A percentile compares a stretch with the other conserved stretches of the same genome.
Evolutionary conservation across 495 filamentous ascomycete species (phyloP).

Genomic region (Xylaria intraflava): DNA sequence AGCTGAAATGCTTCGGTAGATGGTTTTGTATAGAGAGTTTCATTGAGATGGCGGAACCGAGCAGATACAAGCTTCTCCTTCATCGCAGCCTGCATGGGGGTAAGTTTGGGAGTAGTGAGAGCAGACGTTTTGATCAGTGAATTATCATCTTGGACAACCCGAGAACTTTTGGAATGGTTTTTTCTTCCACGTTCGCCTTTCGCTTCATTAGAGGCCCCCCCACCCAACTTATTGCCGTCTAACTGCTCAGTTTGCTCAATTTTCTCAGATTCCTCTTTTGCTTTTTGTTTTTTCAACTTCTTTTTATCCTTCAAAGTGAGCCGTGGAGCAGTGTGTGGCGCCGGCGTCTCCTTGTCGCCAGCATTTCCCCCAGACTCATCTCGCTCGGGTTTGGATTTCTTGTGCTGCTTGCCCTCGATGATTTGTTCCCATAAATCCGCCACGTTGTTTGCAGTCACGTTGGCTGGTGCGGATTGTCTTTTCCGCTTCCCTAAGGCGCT

Average conservation of each 20-base stretch:
- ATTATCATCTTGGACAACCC: conserved; percentile 11
- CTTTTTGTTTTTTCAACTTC: conserved; percentile 39
- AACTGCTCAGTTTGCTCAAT: too few relatives aligned
- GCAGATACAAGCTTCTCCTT: conserved; percentile 85
- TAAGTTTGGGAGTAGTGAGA: conserved; percentile 52
- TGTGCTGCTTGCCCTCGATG: conserved; percentile 56
- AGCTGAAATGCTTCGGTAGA: conserved; percentile 70
- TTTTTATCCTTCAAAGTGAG: conserved; percentile 31
- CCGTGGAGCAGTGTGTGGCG: conserved; percentile 14
- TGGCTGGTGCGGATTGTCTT: conserved; percentile 41
- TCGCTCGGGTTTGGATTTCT: conserved; percentile 28
- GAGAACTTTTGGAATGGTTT: conserved; percentile 19
- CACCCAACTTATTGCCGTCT: conserved; percentile 2
- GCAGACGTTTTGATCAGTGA: conserved; percentile 5
- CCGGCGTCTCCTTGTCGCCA: conserved; percentile 9
- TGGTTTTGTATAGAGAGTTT: conserved; percentile 88
- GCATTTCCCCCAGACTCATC: conserved; percentile 11
- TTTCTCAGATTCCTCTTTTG: conserved; percentile 14
- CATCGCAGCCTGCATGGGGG: conserved; percentile 89
- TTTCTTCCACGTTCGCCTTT: conserved; percentile 27
- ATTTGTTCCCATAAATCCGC: conserved; percentile 69
- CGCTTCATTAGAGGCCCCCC: conserved; percentile 23
- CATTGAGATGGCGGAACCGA: conserved; percentile 94
- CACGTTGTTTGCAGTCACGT: conserved; percentile 66
- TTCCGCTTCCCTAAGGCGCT: conserved; percentile 50